Conservation (phyloP, 2,329 filamentous ascomycete species). For the Penicillium sp. region DNA sequence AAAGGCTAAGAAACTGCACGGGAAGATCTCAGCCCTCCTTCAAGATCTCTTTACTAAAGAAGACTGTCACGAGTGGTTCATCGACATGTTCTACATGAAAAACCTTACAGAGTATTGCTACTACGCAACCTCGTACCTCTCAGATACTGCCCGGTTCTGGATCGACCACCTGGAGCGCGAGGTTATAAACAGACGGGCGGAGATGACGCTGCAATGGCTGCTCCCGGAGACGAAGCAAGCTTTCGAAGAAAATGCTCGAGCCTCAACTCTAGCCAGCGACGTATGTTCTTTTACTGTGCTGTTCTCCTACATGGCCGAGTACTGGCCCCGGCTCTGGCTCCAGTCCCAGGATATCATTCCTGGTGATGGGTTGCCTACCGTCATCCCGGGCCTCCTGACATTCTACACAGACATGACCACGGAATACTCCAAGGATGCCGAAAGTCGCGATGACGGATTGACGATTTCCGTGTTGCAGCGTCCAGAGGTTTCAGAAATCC, state of each 20-base stretch:
- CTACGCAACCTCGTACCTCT: not conserved
- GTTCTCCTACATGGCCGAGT: not conserved
- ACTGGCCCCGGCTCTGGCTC: not conserved
- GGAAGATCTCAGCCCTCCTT: not conserved
- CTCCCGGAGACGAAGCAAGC: not conserved
- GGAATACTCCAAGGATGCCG: too few species aligned
- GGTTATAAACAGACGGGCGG: slow-evolving; percentile 2
- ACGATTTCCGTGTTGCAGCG: too few species aligned
- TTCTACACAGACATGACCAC: not conserved
- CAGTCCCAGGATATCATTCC: not conserved
- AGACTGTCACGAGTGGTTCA: not conserved
- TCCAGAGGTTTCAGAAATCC: not conserved
- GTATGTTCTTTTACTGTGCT: not conserved
- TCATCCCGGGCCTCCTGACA: not conserved
- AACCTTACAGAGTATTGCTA: not conserved
- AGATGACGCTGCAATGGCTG: slow-evolving; percentile 12
- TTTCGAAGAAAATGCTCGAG: not conserved
- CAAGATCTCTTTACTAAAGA: not conserved
- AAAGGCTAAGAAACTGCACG: not conserved
- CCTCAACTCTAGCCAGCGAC: not conserved
- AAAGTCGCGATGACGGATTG: not conserved
- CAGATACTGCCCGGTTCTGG: not conserved
- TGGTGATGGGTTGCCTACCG: not conserved
- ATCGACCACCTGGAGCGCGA: not conserved
- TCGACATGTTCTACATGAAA: too few species aligned